These are phyloP conservation scores for Plasmopara muralis DNA, from an alignment of 352 stramenopile species.

Conservation along the genomic window DNA sequence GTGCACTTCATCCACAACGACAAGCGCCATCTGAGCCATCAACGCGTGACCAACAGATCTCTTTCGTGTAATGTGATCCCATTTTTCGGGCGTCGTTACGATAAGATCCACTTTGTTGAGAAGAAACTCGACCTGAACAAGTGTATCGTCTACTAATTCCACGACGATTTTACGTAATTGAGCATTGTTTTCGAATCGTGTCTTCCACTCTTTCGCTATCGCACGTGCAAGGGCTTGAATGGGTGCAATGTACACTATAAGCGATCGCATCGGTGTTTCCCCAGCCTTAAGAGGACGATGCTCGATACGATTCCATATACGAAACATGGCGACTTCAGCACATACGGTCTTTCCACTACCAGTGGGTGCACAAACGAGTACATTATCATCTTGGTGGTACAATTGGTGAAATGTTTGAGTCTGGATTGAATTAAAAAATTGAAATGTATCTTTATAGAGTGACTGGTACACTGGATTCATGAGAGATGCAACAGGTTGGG, in stretches of 20 bases:
- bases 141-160: slow-evolving; percentile 95
- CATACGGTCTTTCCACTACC: slow-evolving; percentile 96
- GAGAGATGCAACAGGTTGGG: slow-evolving; percentile 91
- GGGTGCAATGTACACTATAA: slow-evolving; percentile 97
- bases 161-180: slow-evolving; percentile 90
- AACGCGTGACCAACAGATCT: slow-evolving; percentile 66
- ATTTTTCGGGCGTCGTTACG: slow-evolving; percentile 97
- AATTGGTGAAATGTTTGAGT: slow-evolving; percentile 97
- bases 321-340: slow-evolving; percentile 95
- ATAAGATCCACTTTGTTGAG: slow-evolving; percentile 93
- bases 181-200: slow-evolving; percentile 80
- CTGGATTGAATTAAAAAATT: slow-evolving; percentile 92
- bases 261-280: slow-evolving; percentile 10
- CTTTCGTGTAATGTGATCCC: slow-evolving; percentile 94
- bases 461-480: slow-evolving; percentile 88
- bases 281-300: background rate
- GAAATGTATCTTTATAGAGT: slow-evolving; percentile 88
- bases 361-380: slow-evolving; percentile 96
- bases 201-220: slow-evolving; percentile 95
- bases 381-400: slow-evolving; percentile 94
- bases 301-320: slow-evolving; percentile 79
- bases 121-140: slow-evolving; percentile 87
- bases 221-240: slow-evolving; percentile 96
- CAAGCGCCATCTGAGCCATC: slow-evolving; percentile 74
- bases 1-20: slow-evolving; percentile 98